These are phyloP conservation scores for Xylaria sp. DNA, from an alignment of 495 filamentous ascomycete genomes.

Conservation along the genomic window DNA sequence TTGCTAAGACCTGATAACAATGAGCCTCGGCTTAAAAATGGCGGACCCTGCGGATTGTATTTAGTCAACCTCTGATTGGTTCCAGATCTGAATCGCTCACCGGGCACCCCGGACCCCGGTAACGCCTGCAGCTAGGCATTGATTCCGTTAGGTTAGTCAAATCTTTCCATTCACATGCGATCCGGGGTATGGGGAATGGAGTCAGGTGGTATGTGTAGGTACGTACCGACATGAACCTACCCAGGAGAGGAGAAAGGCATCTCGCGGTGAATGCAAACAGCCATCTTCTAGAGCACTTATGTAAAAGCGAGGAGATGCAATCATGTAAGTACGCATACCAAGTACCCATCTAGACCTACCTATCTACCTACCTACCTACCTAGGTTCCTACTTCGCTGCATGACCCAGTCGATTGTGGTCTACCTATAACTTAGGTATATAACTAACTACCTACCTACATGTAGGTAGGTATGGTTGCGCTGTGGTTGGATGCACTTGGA, in stretches of 20 bases:
- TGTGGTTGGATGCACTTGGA: neutral
- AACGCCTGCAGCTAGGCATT: neutral
- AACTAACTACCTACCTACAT: neutral
- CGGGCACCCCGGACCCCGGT: neutral
- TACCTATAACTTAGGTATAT: neutral
- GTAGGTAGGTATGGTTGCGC: neutral
- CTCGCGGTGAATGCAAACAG: neutral
- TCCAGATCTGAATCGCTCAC: neutral
- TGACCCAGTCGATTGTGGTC: no score
- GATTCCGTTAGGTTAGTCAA: slow-evolving; percentile 15
- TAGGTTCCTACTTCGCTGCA: no score
- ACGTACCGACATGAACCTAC: neutral
- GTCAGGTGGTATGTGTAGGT: neutral
- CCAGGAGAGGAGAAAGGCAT: neutral
- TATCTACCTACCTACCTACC: no score
- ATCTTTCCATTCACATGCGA: slow-evolving; percentile 15
- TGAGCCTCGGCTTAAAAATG: slow-evolving; percentile 22
- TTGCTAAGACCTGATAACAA: slow-evolving; percentile 9
- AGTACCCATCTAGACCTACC: no score
- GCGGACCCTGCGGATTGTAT: neutral
- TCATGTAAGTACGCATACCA: no score
- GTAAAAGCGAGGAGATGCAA: neutral
- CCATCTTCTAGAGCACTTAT: neutral
- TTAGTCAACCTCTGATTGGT: slow-evolving; percentile 12
- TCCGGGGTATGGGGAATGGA: slow-evolving; percentile 13